These are phyloP conservation scores for Taphrina wiesneri DNA, from an alignment of 1,139 yeast genomes.

Conservation along the genomic window DNA sequence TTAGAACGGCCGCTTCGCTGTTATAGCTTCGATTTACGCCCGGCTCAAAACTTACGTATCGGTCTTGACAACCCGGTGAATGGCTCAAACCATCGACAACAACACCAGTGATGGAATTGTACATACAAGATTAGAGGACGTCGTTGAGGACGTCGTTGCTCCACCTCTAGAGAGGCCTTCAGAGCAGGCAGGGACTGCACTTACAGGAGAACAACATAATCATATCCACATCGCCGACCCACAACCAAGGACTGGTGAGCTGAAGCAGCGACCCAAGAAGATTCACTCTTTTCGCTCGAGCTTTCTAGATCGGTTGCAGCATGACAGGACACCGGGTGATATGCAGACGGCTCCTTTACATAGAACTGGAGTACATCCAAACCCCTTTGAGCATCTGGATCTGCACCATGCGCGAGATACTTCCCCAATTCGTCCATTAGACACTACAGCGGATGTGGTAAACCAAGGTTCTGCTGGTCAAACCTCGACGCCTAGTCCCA, in stretches of 20 bases:
- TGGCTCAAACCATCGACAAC: background rate
- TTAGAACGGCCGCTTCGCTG: no score
- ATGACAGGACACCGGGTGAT: slow-evolving; percentile 23
- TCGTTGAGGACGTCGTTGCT: background rate
- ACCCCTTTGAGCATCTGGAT: slow-evolving; percentile 13
- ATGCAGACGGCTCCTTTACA: slow-evolving; percentile 31
- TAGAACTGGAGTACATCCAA: slow-evolving; percentile 11
- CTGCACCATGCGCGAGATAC: background rate
- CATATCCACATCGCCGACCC: background rate
- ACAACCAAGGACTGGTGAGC: background rate
- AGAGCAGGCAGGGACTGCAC: background rate
- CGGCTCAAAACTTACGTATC: background rate
- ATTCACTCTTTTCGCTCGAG: slow-evolving; percentile 1
- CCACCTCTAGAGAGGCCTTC: background rate
- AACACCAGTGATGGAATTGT: background rate
- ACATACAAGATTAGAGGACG: background rate
- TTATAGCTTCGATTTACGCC: no score
- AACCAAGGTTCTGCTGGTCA: background rate
- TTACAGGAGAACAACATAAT: background rate
- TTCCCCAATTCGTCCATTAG: background rate
- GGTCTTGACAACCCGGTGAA: background rate
- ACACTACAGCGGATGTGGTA: background rate
- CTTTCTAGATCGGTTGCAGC: slow-evolving; percentile 15
- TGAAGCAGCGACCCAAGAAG: background rate
- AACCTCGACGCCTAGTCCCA: background rate